Base-by-base conservation (phyloP, 1,284 basidiomycete species). In the Hymenochaete sp. region DNA sequence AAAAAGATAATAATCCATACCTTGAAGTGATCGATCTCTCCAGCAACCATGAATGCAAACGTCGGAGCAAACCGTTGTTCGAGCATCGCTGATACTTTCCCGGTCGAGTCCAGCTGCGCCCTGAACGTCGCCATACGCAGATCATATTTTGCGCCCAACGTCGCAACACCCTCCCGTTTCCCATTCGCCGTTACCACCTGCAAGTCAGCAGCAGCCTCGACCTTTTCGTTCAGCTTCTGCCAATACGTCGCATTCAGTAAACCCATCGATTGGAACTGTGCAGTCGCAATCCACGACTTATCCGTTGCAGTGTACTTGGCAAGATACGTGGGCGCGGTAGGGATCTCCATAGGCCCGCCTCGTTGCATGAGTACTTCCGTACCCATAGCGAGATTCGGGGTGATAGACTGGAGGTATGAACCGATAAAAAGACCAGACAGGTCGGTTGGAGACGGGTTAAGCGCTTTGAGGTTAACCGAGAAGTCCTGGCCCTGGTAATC, bases 1-100 rank as follows among this genome's bases (percentile, higher is more conserved):
- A 14, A 31, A 37, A 52, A 3, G n/a, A n/a, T n/a, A 27, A 52
- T 46, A 4, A 2, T 1, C 60, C 72, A 56, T 55, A 89, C 90
- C 79, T 95, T 96, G 71, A 91, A 84, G 75, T 98, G 95, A 64
- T 98, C 96, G 55, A 99, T 93, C 73, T 98, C 95, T 11, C 96
- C 95, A 13, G 89, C 80, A 52, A 99, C 82, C 55, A 95, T 69
- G 74, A 99, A 93, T 3, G 90, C 82, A 60, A 99, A 97, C 9
- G 89, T 82, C 7, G 96, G 96, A 18, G 90, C 90, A 63, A 98
- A 89, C 48, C 93, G 78, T 64, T 98, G 95, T 67, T 99, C 96
- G 38, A 98, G 78, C 57, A 96, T 67, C 53, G 92, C 92, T 43
- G 91, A 88, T 39, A 98, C 85, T 67, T 98, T 98, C 47, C 93